phyloP scores from a whole-genome alignment of 345 rosid genomes.

The Gossypium sturtianum region DNA sequence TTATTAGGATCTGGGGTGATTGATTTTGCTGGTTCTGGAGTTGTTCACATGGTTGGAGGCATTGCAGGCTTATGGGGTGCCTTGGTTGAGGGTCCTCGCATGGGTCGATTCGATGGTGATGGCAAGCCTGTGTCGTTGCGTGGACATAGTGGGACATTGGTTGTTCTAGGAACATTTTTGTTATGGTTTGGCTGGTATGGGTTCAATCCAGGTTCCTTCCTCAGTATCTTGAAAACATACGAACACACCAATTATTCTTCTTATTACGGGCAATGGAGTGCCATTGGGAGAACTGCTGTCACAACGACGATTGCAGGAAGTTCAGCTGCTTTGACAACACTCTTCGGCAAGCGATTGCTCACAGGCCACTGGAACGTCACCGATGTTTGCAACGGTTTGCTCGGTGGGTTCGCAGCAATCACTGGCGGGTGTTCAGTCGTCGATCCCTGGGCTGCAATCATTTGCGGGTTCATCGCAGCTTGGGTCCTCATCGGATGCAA shows the following conservation, averaged over 20 bases:
- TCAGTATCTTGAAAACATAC: conserved; percentile 32
- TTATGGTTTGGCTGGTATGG: conserved; percentile 66
- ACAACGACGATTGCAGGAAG: conserved; percentile 51
- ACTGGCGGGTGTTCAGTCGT: conserved; percentile 49
- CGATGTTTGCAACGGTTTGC: conserved; percentile 57
- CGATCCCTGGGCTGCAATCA: conserved; percentile 53
- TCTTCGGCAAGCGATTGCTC: conserved; percentile 44
- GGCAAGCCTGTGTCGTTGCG: conserved; percentile 33
- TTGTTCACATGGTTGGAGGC: conserved; percentile 59
- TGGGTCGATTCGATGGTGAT: conserved; percentile 38
- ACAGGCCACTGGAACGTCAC: conserved; percentile 54
- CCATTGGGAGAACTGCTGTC: conserved; percentile 55
- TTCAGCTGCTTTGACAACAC: conserved; percentile 54
- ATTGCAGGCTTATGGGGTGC: conserved; percentile 63
- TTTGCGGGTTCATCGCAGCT: conserved; percentile 44
- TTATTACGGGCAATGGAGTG: conserved; percentile 55
- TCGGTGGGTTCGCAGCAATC: conserved; percentile 55
- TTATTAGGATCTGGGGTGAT: conserved; percentile 45
- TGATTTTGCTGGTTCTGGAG: conserved; percentile 59
- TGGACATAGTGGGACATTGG: conserved; percentile 56
- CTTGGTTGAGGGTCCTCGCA: conserved; percentile 49
- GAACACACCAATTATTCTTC: conserved; percentile 20
- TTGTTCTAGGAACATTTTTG: conserved; percentile 51
- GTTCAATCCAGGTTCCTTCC: conserved; percentile 51
- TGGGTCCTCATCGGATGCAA: conserved; percentile 49